These are phyloP conservation scores for Penicillium sumatraense DNA, from an alignment of 2,329 filamentous ascomycete genomes.

Conservation along the genomic window DNA sequence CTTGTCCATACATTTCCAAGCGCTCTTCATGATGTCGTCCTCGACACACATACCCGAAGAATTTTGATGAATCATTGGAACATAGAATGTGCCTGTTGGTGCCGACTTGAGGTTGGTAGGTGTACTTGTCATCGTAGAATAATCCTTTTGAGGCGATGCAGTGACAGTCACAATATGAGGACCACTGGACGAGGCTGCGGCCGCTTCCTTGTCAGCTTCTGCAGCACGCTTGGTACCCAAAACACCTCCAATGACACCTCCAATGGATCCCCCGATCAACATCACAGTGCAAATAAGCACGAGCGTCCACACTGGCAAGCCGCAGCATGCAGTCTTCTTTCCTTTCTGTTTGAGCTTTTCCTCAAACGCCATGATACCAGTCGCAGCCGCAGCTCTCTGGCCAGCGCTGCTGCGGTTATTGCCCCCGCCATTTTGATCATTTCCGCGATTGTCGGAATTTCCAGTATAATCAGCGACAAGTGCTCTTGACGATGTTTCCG, in stretches of 20 bases:
- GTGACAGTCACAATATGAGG: conserved; percentile 52
- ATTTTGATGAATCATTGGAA: conserved; percentile 54
- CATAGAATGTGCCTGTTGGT: conserved; percentile 55
- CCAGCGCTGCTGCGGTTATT: conserved; percentile 18
- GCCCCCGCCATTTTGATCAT: conserved; percentile 14
- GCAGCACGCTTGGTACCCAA: conserved; percentile 50
- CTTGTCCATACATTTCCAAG: conserved; percentile 56
- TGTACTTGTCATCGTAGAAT: conserved; percentile 53
- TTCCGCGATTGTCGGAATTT: background rate
- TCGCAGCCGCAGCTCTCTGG: conserved; percentile 29
- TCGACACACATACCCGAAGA: conserved; percentile 56
- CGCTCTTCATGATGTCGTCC: conserved; percentile 47
- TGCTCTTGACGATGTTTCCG: conserved; percentile 39
- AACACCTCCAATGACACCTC: conserved; percentile 59
- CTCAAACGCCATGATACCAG: conserved; percentile 46
- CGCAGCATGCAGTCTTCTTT: conserved; percentile 51
- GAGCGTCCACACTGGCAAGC: conserved; percentile 58
- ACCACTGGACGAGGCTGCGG: conserved; percentile 19
- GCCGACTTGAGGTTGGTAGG: conserved; percentile 51
- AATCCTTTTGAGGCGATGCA: conserved; percentile 54
- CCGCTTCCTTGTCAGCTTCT: conserved; percentile 26
- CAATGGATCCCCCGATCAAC: conserved; percentile 55
- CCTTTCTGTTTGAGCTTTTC: conserved; percentile 52
- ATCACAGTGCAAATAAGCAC: conserved; percentile 52
- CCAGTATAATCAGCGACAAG: conserved; percentile 19